Conservation (phyloP, 78 protist genomes). For the Protostelium mycophagum region DNA sequence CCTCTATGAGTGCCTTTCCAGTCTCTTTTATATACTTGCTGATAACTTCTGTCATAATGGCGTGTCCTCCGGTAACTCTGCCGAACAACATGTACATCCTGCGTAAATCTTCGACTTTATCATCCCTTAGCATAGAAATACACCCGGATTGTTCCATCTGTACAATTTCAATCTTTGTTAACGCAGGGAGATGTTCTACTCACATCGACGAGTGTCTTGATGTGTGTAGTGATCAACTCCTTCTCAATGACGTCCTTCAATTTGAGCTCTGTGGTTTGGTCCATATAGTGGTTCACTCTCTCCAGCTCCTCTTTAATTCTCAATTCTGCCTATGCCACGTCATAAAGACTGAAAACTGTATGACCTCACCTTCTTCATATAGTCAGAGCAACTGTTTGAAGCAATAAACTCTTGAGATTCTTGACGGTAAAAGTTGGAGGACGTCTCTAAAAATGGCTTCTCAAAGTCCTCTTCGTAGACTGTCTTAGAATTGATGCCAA, state of each 20-base stretch:
- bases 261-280: slow-evolving; percentile 39
- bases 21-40: slow-evolving; percentile 30
- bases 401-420: slow-evolving; percentile 58
- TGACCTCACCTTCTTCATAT: slow-evolving; percentile 58
- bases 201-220: slow-evolving; percentile 42
- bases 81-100: slow-evolving; percentile 68
- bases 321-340: slow-evolving; percentile 39
- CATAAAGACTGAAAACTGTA: background rate
- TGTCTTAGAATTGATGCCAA: slow-evolving; percentile 53
- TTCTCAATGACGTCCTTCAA: slow-evolving; percentile 61
- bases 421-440: slow-evolving; percentile 64
- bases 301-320: slow-evolving; percentile 74
- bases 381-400: slow-evolving; percentile 69
- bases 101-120: slow-evolving; percentile 57
- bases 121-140: slow-evolving; percentile 45
- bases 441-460: slow-evolving; percentile 45
- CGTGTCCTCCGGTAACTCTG: slow-evolving; percentile 55
- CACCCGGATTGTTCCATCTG: slow-evolving; percentile 57
- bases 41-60: slow-evolving; percentile 37
- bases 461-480: slow-evolving; percentile 84
- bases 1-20: slow-evolving; percentile 59
- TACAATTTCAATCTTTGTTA: background rate
- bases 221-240: slow-evolving; percentile 75
- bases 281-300: slow-evolving; percentile 66
- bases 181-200: background rate